Evolutionary conservation across 2,329 filamentous ascomycete genomes (phyloP).

Genomic region (Nigrograna mackinnonii): DNA sequence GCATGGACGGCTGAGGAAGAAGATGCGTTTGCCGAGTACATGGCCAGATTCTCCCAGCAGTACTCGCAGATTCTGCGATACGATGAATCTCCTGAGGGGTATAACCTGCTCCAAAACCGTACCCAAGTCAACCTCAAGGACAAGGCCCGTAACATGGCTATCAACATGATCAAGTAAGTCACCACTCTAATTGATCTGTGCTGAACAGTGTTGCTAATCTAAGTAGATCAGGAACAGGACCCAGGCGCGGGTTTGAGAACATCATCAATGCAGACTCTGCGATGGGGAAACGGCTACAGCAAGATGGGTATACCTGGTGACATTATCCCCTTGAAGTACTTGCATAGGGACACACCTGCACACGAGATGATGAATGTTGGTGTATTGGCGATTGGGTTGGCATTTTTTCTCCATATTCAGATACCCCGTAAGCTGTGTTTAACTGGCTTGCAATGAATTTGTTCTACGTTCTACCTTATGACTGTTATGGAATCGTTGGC

Average conservation of each 20-base stretch:
- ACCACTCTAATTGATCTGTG: neutral
- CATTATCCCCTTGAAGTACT: too few relatives aligned
- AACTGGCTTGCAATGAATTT: too few relatives aligned
- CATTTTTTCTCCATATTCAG: too few relatives aligned
- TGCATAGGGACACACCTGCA: too few relatives aligned
- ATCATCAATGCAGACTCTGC: conserved; percentile 18
- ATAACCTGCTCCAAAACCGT: conserved; percentile 38
- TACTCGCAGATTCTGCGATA: conserved; percentile 51
- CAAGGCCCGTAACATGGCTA: conserved; percentile 46
- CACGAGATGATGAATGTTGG: too few relatives aligned
- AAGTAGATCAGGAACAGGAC: conserved; percentile 29
- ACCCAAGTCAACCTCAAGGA: conserved; percentile 57
- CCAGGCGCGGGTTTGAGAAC: conserved; percentile 30
- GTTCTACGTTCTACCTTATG: too few relatives aligned
- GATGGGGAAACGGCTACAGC: conserved; percentile 19
- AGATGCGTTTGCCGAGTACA: conserved; percentile 51
- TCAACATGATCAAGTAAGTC: conserved; percentile 44
- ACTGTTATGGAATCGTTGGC: too few relatives aligned
- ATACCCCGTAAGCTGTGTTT: too few relatives aligned
- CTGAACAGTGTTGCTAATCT: conserved; percentile 2
- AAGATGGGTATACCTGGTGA: conserved; percentile 22
- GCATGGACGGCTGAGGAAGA: conserved; percentile 37
- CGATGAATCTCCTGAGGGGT: conserved; percentile 15
- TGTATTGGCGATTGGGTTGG: too few relatives aligned
- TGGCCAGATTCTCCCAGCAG: conserved; percentile 48